These are phyloP conservation scores for Epichloe typhina DNA, from an alignment of 2,329 filamentous ascomycete genomes.

Conservation along the genomic window DNA sequence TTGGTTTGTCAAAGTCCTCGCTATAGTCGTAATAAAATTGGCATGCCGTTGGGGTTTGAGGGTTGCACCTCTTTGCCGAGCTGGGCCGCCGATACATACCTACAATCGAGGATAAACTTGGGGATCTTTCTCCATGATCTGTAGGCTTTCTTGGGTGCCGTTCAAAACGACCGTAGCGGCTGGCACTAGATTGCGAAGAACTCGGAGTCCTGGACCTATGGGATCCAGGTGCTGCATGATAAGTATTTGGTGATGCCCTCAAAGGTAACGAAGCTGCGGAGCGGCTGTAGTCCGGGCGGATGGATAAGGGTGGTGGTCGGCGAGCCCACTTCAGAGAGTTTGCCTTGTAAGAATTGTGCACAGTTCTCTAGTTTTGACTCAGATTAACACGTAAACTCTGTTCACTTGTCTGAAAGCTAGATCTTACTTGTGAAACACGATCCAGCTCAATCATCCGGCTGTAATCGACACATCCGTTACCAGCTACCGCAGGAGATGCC, in stretches of 20 bases:
- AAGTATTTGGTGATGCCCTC: conserved; percentile 15
- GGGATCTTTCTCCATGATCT: conserved; percentile 27
- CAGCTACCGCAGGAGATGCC: conserved; percentile 34
- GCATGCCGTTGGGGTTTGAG: conserved; percentile 16
- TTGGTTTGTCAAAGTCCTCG: conserved; percentile 32
- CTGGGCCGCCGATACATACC: conserved; percentile 30
- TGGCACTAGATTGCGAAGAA: conserved; percentile 16
- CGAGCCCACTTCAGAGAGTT: conserved; percentile 22
- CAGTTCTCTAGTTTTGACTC: conserved; percentile 26
- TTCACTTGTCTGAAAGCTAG: neutral
- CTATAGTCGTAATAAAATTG: conserved; percentile 41
- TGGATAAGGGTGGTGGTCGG: conserved; percentile 24
- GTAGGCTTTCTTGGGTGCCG: conserved; percentile 22
- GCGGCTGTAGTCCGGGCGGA: conserved; percentile 26
- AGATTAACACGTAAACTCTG: conserved; percentile 4
- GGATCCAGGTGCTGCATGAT: conserved; percentile 10
- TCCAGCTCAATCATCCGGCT: conserved; percentile 38
- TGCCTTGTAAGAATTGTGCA: conserved; percentile 28
- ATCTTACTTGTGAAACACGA: conserved; percentile 31
- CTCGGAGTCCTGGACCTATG: conserved; percentile 23
- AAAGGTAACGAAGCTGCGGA: conserved; percentile 27
- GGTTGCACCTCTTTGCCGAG: conserved; percentile 14
- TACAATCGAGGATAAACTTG: conserved; percentile 36
- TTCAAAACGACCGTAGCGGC: conserved; percentile 15
- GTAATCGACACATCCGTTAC: conserved; percentile 34